Evolutionary conservation across 2,329 filamentous ascomycete species (phyloP).

Genomic region (Calonectria fujianensis): DNA sequence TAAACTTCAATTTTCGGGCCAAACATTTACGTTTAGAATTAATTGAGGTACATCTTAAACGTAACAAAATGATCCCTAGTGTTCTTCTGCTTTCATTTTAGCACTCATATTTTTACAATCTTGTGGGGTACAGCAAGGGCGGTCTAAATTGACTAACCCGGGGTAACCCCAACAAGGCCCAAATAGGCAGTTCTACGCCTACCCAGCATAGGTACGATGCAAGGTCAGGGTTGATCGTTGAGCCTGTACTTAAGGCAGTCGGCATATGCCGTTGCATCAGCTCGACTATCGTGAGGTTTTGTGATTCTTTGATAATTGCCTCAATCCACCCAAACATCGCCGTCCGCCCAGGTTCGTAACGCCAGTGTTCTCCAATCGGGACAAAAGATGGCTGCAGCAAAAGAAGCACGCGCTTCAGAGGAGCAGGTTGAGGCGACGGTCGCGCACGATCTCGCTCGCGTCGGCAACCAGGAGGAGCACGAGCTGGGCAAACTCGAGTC

Average conservation of each 20-base stretch:
- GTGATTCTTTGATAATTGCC: not conserved
- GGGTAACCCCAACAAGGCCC: not conserved
- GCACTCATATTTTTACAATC: not conserved
- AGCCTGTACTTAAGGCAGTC: not conserved
- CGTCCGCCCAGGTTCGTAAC: not conserved
- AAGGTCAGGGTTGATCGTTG: not conserved
- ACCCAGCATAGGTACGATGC: not conserved
- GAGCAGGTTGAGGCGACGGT: slow-evolving; percentile 39
- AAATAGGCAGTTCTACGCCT: slow-evolving; percentile 12
- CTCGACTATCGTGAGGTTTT: not conserved
- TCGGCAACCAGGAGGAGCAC: slow-evolving; percentile 55
- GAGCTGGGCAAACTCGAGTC: slow-evolving; percentile 49
- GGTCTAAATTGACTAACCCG: not conserved
- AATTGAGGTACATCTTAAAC: too few relatives aligned
- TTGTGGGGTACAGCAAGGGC: not conserved
- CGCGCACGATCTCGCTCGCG: slow-evolving; percentile 44
- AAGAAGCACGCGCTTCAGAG: slow-evolving; percentile 10
- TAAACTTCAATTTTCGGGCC: not conserved
- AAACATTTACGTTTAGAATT: not conserved
- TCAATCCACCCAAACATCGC: not conserved
- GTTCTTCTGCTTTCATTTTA: too few relatives aligned
- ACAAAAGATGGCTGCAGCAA: not conserved
- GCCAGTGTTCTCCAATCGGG: not conserved
- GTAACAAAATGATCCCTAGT: too few relatives aligned
- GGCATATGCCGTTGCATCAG: not conserved